phyloP scores from a whole-genome alignment of 495 filamentous ascomycete species.

The Cryomyces minteri region DNA sequence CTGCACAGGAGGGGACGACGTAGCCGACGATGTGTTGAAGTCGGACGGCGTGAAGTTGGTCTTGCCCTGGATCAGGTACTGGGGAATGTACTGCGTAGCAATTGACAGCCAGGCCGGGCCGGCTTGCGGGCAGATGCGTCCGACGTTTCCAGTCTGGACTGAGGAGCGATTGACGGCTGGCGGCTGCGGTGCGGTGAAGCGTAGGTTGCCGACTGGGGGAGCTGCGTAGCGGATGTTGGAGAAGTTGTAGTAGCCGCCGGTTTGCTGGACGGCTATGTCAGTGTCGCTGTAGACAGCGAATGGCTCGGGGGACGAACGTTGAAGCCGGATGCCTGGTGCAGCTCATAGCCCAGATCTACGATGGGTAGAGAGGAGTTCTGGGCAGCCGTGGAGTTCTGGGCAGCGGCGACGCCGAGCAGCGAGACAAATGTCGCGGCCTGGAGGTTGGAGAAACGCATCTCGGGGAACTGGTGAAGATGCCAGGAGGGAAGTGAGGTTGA shows the following conservation, averaged over 20 bases:
- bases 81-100: conserved; percentile 19
- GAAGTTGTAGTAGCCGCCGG: conserved; percentile 33
- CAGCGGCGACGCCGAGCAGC: background rate
- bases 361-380: conserved; percentile 14
- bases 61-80: conserved; percentile 13
- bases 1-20: conserved; percentile 3
- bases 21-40: conserved; percentile 12
- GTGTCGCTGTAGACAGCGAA: background rate
- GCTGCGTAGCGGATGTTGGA: conserved; percentile 40
- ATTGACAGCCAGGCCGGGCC: conserved; percentile 23
- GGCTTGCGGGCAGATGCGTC: conserved; percentile 33
- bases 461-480: background rate
- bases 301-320: conserved; percentile 18
- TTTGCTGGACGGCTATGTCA: conserved; percentile 1
- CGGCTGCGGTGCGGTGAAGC: conserved; percentile 28
- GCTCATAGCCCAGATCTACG: conserved; percentile 32
- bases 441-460: background rate
- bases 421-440: background rate
- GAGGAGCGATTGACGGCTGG: conserved; percentile 16
- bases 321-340: conserved; percentile 27
- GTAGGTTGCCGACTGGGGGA: conserved; percentile 31
- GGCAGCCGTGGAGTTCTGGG: background rate
- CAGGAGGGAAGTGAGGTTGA: no score
- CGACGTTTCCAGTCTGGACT: conserved; percentile 26
- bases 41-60: conserved; percentile 14